Base-by-base conservation (phyloP, 2,329 filamentous ascomycete species). In the Nemania sp. region DNA sequence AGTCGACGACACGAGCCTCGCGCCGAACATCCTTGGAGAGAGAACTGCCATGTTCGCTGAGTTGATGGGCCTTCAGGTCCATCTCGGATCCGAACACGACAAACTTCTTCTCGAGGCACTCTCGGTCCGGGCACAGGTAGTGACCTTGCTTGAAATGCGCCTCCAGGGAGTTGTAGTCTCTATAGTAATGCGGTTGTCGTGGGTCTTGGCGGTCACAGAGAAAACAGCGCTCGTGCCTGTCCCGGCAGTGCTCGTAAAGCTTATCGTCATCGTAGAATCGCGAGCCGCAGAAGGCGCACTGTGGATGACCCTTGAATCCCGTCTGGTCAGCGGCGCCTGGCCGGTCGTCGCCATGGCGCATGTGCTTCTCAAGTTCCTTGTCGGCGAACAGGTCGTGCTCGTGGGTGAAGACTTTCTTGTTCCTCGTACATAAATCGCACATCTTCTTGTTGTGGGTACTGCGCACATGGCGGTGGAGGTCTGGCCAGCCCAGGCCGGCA, bases 381-480 rank as follows among this genome's bases (percentile, higher is more conserved):
- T 87, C 84, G 0, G 90, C 89, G 74, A 97, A 98, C 1, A 99
- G 83, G 65, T 96, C 91, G 73, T 99, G 95, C 76, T 99, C 95
- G 77, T 99, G 95, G 1, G 95, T 97, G 70, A 99, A 99, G 35
- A 97, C 92, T 73, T 97, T 97, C 78, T 99, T 99, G 80, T 97
- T 93, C 62, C 92, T 83, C 6, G 93, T 90, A 54, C 72, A 74
- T n/a, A 74, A 52, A 50, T 73, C 73, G 51, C 71, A 75, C 71
- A 74, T 75, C 73, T 90, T 88, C 78, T 94, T 96, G 65, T 88
- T 83, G 78, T 99, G 95, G 59, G 84, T 85, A 54, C 81, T 86
- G 72, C 89, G 90, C 58, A 97, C 94, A 80, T 99, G 90, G 43
- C 87, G 82, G 74, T 92, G 89, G 57, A 93, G 76, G 70, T 92